These are phyloP conservation scores for Aspergillus chevalieri DNA, from an alignment of 2,329 filamentous ascomycete species.

Conservation along the genomic window DNA sequence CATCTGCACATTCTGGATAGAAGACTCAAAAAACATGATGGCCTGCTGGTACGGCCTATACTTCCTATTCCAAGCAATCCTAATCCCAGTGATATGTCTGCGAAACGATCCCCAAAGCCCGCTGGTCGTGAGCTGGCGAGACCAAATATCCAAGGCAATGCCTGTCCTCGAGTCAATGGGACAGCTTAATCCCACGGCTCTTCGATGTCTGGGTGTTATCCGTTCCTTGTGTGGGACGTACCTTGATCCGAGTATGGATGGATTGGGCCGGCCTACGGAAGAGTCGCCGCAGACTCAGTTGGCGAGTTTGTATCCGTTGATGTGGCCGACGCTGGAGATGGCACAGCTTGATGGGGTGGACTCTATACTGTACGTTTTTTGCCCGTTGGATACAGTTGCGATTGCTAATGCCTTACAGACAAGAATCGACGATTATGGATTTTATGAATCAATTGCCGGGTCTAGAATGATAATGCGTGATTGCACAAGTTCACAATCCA, in stretches of 20 bases:
- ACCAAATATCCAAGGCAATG: conserved; percentile 13
- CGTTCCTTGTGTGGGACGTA: conserved; percentile 13
- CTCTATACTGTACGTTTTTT: conserved; percentile 9
- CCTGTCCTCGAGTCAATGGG: conserved; percentile 16
- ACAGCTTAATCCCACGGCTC: conserved; percentile 12
- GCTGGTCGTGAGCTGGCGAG: conserved; percentile 10
- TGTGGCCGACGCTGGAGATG: conserved; percentile 17
- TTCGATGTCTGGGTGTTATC: conserved; percentile 12
- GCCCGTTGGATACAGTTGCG: not conserved
- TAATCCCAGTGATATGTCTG: conserved; percentile 19
- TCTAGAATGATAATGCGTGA: not conserved
- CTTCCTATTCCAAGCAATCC: conserved; percentile 29
- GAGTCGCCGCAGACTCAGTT: conserved; percentile 20
- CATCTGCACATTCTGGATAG: conserved; percentile 22
- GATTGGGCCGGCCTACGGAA: conserved; percentile 12
- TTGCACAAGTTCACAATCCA: not conserved
- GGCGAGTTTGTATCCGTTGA: conserved; percentile 16
- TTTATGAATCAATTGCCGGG: conserved; percentile 13
- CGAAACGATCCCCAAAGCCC: conserved; percentile 10
- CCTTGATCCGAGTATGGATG: conserved; percentile 8
- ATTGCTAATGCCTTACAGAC: not conserved
- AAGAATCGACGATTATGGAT: conserved; percentile 11
- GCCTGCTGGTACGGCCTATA: conserved; percentile 29
- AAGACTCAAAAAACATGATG: conserved; percentile 20
- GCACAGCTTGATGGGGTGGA: conserved; percentile 10